Conservation (phyloP, 148 eudicot genomes). For the Fallopia convolvulus region DNA sequence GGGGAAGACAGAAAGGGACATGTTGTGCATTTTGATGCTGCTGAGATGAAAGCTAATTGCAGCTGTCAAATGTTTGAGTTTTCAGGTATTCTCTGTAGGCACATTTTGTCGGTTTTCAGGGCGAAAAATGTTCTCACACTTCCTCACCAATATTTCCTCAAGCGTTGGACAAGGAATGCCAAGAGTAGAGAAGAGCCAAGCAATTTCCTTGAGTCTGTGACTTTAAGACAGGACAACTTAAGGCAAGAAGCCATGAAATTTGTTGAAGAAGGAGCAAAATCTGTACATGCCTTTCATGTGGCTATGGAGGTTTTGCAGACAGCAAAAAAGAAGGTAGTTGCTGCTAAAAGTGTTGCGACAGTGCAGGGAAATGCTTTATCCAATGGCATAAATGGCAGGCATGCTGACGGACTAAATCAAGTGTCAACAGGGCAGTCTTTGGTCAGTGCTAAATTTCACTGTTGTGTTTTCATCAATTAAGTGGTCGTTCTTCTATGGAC, state of each 20-base stretch:
- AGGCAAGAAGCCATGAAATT: conserved; percentile 37
- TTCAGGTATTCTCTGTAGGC: conserved; percentile 37
- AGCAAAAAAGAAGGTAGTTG: conserved; percentile 29
- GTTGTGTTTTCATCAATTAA: background rate
- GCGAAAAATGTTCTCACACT: conserved; percentile 36
- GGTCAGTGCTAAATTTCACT: conserved; percentile 20
- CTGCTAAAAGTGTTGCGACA: conserved; percentile 20
- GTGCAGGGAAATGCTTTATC: conserved; percentile 12
- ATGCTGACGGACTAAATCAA: conserved; percentile 10
- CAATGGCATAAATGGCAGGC: conserved; percentile 15
- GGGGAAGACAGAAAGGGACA: conserved; percentile 33
- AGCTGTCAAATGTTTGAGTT: conserved; percentile 44
- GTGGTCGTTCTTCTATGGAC: background rate
- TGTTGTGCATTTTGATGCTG: conserved; percentile 23
- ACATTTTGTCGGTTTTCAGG: conserved; percentile 36
- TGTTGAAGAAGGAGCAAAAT: conserved; percentile 45
- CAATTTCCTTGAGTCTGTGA: conserved; percentile 18
- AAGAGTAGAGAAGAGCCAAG: conserved; percentile 17
- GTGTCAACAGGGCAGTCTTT: conserved; percentile 12
- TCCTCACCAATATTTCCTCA: conserved; percentile 27
- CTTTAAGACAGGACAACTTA: conserved; percentile 22
- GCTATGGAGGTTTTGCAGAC: conserved; percentile 33
- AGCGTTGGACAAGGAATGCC: conserved; percentile 40
- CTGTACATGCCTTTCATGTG: conserved; percentile 32
- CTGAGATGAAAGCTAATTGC: conserved; percentile 29